Base-by-base conservation (phyloP, 2,329 filamentous ascomycete genomes). In the Epichloe hybrida region DNA sequence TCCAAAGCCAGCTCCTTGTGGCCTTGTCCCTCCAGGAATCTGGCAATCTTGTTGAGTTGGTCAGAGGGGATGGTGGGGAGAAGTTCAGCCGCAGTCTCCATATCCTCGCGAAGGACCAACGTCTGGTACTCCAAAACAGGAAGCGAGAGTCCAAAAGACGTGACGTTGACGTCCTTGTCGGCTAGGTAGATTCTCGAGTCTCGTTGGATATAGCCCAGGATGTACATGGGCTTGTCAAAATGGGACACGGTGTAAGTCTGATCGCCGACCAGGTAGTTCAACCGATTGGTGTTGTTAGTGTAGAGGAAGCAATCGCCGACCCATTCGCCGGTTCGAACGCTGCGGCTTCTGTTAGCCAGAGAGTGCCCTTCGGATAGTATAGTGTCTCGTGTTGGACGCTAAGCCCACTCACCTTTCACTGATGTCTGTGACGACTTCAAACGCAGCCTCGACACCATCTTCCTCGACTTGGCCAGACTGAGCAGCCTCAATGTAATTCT, bases 261-360 rank as follows among this genome's bases (percentile, higher is more conserved):
- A 69, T 97, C 93, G 57, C 93, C 93, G 13, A 98, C 91, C 21
- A 98, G 81, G 72, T 97, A 97, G 74, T 97, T 97, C 53, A 98
- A 76, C 55, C 93, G 86, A 75, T 97, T 96, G 9, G 90, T 95
- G 66, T 79, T 86, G 75, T 95, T 97, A 50, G 93, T 96, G 77
- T 97, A 98, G 66, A 97, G 90, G 76, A 98, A 95, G 73, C 91
- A 95, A 72, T 98, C 93, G 55, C 93, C 93, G 52, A 98, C 87
- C 93, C 93, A 98, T 72, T 95, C 87, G 59, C 91, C 93, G 20
- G 91, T 96, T 57, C 88, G 86, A 48, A 97, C 89, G 56, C 84
- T 88, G 54, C 39, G n/a, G 27, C 13, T 35, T 8, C n/a, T 27
- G 37, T 49, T 43, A 49, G 47, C 27, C 9, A 1, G 23, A n/a